Evolutionary conservation across 352 stramenopile genomes (phyloP).

Genomic region (Globisporangium spiculum): DNA sequence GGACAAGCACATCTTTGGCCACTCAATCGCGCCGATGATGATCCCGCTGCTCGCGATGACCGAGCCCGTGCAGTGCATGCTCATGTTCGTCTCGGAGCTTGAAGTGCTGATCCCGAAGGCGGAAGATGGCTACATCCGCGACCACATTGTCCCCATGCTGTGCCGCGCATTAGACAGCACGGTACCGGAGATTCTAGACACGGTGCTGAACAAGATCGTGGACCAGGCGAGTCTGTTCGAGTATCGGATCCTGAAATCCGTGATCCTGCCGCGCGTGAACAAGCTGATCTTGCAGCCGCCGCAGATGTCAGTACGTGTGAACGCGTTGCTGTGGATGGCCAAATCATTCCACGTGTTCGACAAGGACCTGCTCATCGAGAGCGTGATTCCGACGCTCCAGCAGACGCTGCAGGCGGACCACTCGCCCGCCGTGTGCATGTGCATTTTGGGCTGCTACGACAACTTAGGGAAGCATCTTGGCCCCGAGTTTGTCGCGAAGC

Average conservation of each 20-base stretch:
- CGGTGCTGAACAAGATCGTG: conserved; percentile 87
- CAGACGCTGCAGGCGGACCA: conserved; percentile 79
- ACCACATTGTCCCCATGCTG: conserved; percentile 87
- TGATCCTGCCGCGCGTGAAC: conserved; percentile 83
- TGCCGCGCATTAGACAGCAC: conserved; percentile 81
- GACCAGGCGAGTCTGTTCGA: conserved; percentile 86
- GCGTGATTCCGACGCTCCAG: conserved; percentile 70
- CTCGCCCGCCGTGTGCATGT: conserved; percentile 84
- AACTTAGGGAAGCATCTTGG: conserved; percentile 86
- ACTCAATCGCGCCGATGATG: conserved; percentile 80
- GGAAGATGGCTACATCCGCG: conserved; percentile 86
- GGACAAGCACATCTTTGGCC: conserved; percentile 80
- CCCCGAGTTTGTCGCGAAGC: conserved; percentile 77
- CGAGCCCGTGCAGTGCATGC: conserved; percentile 88
- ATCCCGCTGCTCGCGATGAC: conserved; percentile 74
- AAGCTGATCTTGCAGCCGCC: conserved; percentile 83
- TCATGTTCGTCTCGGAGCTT: conserved; percentile 88
- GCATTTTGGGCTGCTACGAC: conserved; percentile 85
- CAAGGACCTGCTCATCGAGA: conserved; percentile 84
- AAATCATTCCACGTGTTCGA: conserved; percentile 90
- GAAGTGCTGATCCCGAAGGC: conserved; percentile 82
- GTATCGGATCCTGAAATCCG: conserved; percentile 86
- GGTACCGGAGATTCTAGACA: conserved; percentile 84
- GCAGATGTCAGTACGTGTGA: conserved; percentile 82
- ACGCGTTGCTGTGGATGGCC: conserved; percentile 80